These are phyloP conservation scores for Fusarium begoniae DNA, from an alignment of 2,329 filamentous ascomycete genomes.

Conservation along the genomic window DNA sequence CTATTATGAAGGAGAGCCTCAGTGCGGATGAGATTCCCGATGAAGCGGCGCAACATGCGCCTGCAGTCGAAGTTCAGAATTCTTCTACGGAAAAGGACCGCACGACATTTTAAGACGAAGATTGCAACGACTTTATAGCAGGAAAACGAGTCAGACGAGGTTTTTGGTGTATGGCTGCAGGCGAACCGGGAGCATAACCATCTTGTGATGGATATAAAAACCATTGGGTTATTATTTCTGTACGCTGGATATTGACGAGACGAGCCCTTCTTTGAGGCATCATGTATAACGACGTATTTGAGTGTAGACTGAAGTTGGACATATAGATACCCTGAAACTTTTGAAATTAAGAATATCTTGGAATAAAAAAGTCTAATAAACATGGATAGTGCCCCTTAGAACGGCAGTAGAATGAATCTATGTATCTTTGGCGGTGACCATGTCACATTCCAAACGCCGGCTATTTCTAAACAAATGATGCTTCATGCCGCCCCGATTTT, in stretches of 20 bases:
- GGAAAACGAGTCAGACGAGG: background rate
- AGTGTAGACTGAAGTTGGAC: background rate
- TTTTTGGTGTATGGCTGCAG: background rate
- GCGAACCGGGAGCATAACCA: background rate
- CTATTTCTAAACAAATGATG: constrained; percentile 34
- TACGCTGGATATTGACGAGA: background rate
- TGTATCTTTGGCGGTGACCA: constrained; percentile 27
- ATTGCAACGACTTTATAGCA: background rate
- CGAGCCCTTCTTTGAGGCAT: background rate
- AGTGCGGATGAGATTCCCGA: constrained; percentile 32
- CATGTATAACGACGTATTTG: background rate
- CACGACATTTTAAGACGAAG: constrained; percentile 33
- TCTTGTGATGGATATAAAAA: background rate
- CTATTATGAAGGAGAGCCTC: constrained; percentile 53
- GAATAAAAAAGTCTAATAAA: background rate
- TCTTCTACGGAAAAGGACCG: constrained; percentile 32
- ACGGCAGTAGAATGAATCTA: constrained; percentile 20
- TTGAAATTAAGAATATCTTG: background rate
- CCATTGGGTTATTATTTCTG: background rate
- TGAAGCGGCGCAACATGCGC: constrained; percentile 44
- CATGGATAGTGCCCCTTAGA: background rate
- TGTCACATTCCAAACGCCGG: constrained; percentile 40
- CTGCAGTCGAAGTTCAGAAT: constrained; percentile 40
- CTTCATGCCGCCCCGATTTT: constrained; percentile 5
- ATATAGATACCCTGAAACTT: background rate